Base-by-base conservation (phyloP, 139 green algal genomes). In the Coelastrella sp. region DNA sequence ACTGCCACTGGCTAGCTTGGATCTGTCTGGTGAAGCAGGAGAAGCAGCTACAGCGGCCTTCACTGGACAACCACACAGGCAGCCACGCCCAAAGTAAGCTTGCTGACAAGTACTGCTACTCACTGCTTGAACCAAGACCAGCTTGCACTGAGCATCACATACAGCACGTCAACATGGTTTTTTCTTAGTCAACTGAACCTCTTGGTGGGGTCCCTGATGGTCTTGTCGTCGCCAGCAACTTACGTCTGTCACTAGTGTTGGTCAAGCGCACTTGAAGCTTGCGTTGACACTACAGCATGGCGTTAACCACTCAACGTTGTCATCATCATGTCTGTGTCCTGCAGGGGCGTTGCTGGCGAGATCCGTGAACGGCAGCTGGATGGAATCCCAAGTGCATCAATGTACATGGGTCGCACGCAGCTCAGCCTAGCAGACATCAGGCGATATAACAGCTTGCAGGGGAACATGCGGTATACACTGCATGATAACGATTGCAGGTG, bases 401-500 rank as follows among this genome's bases (percentile, higher is more conserved):
- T 97, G 91, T 95, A 93, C 65, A 90, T 97, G 57, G 95, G 95
- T 20, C 87, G 80, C 61, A 96, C 95, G 4, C 57, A 88, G 65
- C 88, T 97, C 23, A 90, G 47, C 23, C 85, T 97, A 22, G 61
- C 81, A 5, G 95, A 97, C 68, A 94, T 96, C 75, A 85, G 94
- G 16, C 77, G 78, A 0, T 96, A 92, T 88, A 96, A 96, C 89
- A 54, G 8, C 19, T 61, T 92, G 74, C 93, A 95, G 60, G 60
- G 20, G 19, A 59, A 65, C 22, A 75, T 73, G 65, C 22, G 87
- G 14, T 96, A 96, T 82, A 89, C 93, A 74, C 92, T 96, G 90
- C 94, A 96, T 80, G 73, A 85, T 54, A 94, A 95, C 64, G 94
- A 96, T 84, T 96, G 94, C 93, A 93, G 91, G 91, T 92, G 60